Conservation (phyloP, 768 basidiomycete genomes). For the Hysterangium stoloniferum region DNA sequence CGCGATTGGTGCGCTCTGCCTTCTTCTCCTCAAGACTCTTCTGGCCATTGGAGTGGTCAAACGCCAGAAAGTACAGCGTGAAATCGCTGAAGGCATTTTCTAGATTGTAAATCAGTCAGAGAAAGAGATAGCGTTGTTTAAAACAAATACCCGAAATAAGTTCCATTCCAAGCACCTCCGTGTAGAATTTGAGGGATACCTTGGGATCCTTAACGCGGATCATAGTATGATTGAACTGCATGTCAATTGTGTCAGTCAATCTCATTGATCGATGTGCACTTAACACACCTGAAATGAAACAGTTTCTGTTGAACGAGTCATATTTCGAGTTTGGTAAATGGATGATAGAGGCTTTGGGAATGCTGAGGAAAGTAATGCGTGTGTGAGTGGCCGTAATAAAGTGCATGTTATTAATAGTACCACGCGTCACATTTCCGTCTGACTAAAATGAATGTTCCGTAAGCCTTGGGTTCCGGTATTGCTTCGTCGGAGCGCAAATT, state of each 20-base stretch:
- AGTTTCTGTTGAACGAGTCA: constrained; percentile 61
- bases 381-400: too few relatives aligned
- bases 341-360: too few relatives aligned
- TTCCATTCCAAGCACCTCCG: constrained; percentile 71
- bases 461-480: too few relatives aligned
- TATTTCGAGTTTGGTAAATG: constrained; percentile 21
- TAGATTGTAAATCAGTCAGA: constrained; percentile 22
- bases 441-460: too few relatives aligned
- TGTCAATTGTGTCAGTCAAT: background rate
- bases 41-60: constrained; percentile 48
- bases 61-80: constrained; percentile 83
- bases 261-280: background rate
- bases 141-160: constrained; percentile 44
- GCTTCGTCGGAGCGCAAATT: too few relatives aligned
- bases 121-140: background rate
- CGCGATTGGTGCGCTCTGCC: constrained; percentile 44
- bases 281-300: constrained; percentile 48
- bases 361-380: too few relatives aligned
- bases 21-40: constrained; percentile 43
- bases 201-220: constrained; percentile 84
- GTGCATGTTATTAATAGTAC: too few relatives aligned
- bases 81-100: constrained; percentile 53
- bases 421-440: too few relatives aligned
- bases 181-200: constrained; percentile 73
- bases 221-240: constrained; percentile 82